Base-by-base conservation (phyloP, 2,329 filamentous ascomycete genomes). In the Arthrobotrys sphaeroides region DNA sequence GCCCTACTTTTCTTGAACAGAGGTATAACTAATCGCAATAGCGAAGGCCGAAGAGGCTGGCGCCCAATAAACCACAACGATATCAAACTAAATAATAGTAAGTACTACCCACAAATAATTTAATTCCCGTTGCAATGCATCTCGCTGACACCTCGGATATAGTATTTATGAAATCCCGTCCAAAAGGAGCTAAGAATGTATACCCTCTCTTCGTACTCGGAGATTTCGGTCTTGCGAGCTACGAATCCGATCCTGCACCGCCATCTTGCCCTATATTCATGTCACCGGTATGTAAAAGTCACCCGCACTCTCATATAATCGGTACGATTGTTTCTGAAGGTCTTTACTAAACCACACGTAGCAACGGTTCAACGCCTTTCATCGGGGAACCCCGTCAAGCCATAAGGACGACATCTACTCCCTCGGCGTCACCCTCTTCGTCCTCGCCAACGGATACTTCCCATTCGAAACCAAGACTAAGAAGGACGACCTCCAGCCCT, bases 11-110 rank as follows among this genome's bases (percentile, higher is more conserved):
- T 49, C 10, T 33, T 68, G 1, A 40, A 62, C 9, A 40, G 24
- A 31, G 55, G 62, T 7, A 31, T 51, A 9, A 20, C n/a, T 1
- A 31, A 42, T 18, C 12, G 33, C 1, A 49, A 51, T 18, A 20
- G 6, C 13, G 9, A 12, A 5, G 28, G 26, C n/a, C 24, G 6
- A 7, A 42, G 13, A 2, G 42, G 49, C n/a, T 65, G 60, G 62
- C 24, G 10, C 6, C 47, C 70, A 16, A 31, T 68, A 0, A 26
- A 59, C 4, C 70, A 74, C 10, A 74, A 74, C 24, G 70, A 74
- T 22, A 57, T 74, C 18, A 74, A 74, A 40, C 33, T 43, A 6
- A 51, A 74, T n/a, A 74, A 74, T 20, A 67, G 69, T 73, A 61
- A 28, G 61, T 10, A 2, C 31, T 38, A 9, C 9, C 7, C 3